These are phyloP conservation scores for Aspergillus ochraceus DNA, from an alignment of 2,329 filamentous ascomycete genomes.

Conservation along the genomic window DNA sequence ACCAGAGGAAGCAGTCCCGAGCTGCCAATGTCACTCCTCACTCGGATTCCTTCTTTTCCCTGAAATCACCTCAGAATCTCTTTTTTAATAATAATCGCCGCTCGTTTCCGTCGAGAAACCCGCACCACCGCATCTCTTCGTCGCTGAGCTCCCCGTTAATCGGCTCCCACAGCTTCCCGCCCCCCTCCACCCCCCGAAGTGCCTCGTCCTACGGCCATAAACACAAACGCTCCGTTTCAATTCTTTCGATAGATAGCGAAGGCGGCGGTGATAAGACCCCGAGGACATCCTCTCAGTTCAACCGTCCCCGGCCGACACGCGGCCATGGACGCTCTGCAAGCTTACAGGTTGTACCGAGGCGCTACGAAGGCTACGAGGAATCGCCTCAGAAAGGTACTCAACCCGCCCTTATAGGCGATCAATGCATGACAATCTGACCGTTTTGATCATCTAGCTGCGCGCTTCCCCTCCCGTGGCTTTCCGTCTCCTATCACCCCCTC, in stretches of 20 bases:
- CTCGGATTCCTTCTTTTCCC: conserved; percentile 39
- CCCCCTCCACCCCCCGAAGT: conserved; percentile 34
- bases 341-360: conserved; percentile 68
- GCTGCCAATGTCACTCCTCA: conserved; percentile 32
- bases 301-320: conserved; percentile 55
- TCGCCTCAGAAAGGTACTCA: conserved; percentile 39
- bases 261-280: conserved; percentile 33
- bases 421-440: background rate
- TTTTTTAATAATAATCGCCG: conserved; percentile 38
- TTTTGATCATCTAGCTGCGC: conserved; percentile 28
- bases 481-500: conserved; percentile 31
- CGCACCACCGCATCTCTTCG: conserved; percentile 39
- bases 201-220: conserved; percentile 49
- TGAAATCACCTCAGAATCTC: conserved; percentile 38
- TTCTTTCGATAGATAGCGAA: conserved; percentile 70
- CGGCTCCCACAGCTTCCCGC: conserved; percentile 44
- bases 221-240: conserved; percentile 77
- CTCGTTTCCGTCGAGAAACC: conserved; percentile 34
- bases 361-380: conserved; percentile 43
- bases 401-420: background rate
- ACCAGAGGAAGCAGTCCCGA: conserved; percentile 41
- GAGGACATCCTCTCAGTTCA: conserved; percentile 31
- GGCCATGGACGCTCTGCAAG: conserved; percentile 78
- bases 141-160: conserved; percentile 42
- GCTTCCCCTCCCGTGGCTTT: conserved; percentile 33